Evolutionary conservation across 257 asterid genomes (phyloP), one percentile per base, ranked within the genome.

Genomic region (Mitragyna speciosa): DNA sequence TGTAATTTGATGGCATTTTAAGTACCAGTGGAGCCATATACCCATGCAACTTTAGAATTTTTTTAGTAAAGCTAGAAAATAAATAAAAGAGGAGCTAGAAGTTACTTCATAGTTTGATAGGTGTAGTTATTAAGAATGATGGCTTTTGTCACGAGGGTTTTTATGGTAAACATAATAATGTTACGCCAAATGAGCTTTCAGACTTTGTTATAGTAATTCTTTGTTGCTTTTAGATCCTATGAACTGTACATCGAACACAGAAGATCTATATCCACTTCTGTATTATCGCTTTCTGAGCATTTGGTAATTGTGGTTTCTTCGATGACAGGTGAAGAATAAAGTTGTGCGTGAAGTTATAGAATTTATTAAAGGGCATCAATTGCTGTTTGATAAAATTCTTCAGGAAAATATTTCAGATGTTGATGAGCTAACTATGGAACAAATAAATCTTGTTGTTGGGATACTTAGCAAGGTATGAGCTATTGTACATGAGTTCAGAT

Each of bases 311-410:
- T 28, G 24, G n/a, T 43, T 68, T 76, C 22, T 61, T 48, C 48
- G 31, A n/a, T 39, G 24, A 77, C 84, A 95, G 99, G 97, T 95
- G 87, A 93, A 92, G 86, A 95, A 95, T 83, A 91, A 92, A 87
- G 89, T 95, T 78, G 99, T 91, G 20, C 99, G 96, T 66, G 99
- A 91, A 88, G 89, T 92, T 79, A 78, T 93, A 30, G 97, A 90
- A 56, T 94, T 93, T 84, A 84, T 93, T 65, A 90, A 87, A 88
- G 90, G 95, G 63, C 95, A 92, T 88, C 96, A 86, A 88, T 80
- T 84, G 83, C 90, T 92, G 79, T 91, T 95, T 87, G 99, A 95
- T 85, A 97, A 93, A 87, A 88, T 95, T 85, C 92, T 95, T 64
- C 93, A 78, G 80, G 96, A 86, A 87, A 94, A 91, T 84, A 81